phyloP scores from a whole-genome alignment of 2,329 filamentous ascomycete genomes.

The Beauveria sp. region DNA sequence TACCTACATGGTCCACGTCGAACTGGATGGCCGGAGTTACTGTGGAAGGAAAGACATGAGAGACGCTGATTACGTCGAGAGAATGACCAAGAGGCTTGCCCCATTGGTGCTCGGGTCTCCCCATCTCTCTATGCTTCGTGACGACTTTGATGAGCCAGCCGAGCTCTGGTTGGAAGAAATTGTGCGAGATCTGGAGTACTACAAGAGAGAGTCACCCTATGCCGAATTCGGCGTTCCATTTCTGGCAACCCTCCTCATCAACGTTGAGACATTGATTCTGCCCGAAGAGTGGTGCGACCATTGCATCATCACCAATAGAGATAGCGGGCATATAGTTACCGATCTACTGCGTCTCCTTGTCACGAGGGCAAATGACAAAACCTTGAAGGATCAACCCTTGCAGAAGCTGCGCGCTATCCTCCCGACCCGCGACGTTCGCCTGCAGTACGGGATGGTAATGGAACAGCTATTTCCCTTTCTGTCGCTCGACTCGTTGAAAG shows the following conservation, averaged over 20 bases:
- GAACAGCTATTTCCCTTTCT: background rate
- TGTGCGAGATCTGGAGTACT: background rate
- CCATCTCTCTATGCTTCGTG: background rate
- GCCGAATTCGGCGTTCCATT: background rate
- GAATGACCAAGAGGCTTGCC: background rate
- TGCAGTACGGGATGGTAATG: background rate
- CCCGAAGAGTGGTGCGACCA: background rate
- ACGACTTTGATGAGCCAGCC: no score
- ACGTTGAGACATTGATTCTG: background rate
- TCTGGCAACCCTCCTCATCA: background rate
- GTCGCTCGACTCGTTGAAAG: background rate
- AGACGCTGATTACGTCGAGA: background rate
- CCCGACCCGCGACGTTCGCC: background rate
- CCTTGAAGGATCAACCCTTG: background rate
- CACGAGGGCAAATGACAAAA: background rate
- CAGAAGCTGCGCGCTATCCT: background rate
- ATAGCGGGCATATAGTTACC: background rate
- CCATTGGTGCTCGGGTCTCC: background rate
- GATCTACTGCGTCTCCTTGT: background rate
- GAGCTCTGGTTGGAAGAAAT: background rate
- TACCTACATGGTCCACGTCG: conserved; percentile 6
- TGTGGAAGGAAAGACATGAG: background rate
- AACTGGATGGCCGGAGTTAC: background rate
- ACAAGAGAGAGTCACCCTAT: no score
- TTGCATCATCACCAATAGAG: background rate